Evolutionary conservation across 345 rosid species (phyloP).

Genomic region (Cardamine chenopodiifolia): DNA sequence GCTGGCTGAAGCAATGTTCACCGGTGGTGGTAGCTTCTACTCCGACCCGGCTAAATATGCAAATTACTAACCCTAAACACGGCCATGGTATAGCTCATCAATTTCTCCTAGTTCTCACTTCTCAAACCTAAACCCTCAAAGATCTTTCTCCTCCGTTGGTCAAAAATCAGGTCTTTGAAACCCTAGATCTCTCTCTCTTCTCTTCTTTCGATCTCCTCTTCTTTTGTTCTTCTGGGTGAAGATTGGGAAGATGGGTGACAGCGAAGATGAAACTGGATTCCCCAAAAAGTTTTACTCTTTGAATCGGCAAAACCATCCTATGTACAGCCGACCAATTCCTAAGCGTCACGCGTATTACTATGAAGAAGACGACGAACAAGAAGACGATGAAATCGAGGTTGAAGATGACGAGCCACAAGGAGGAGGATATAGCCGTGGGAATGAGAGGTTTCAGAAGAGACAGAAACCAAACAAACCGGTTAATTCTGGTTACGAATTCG

Average conservation of each 20-base stretch:
- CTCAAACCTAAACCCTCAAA: neutral
- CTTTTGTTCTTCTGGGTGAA: constrained; percentile 17
- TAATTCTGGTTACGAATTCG: constrained; percentile 76
- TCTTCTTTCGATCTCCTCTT: neutral
- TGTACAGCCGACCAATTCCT: constrained; percentile 35
- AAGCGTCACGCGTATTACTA: constrained; percentile 43
- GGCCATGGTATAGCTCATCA: constrained; percentile 23
- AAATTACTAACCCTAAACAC: constrained; percentile 25
- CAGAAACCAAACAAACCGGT: constrained; percentile 71
- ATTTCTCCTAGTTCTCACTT: neutral
- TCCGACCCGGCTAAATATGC: constrained; percentile 33
- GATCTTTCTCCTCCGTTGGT: neutral
- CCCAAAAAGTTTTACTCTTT: constrained; percentile 56
- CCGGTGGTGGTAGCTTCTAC: constrained; percentile 42
- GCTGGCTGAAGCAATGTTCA: constrained; percentile 24
- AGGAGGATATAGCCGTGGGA: constrained; percentile 46
- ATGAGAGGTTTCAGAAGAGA: constrained; percentile 67
- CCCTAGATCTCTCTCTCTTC: constrained; percentile 29
- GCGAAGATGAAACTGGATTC: constrained; percentile 74
- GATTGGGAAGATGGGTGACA: constrained; percentile 79
- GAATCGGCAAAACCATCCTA: constrained; percentile 65
- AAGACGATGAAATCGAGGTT: constrained; percentile 32
- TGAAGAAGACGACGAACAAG: constrained; percentile 42
- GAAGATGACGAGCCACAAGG: constrained; percentile 50
- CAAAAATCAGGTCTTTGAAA: constrained; percentile 25